Evolutionary conservation across 2,329 filamentous ascomycete species (phyloP), one percentile per base, ranked within the genome.

Genomic region (Chaetomium sp.): DNA sequence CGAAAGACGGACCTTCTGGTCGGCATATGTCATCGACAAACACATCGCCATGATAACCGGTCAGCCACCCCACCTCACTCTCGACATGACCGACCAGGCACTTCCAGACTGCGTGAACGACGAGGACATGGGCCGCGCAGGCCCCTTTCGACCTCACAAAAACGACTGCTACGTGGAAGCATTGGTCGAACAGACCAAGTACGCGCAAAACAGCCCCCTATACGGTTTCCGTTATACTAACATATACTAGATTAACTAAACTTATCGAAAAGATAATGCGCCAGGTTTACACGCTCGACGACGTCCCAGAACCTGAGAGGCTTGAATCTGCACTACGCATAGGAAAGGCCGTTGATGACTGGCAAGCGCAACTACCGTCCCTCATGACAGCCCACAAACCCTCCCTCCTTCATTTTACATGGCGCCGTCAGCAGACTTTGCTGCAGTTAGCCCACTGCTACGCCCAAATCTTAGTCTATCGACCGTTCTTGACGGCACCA

Each of bases 21-120:
- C 83, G 35, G 83, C 85, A 0, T 90, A 89, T 70, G 84, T 81
- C 16, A 75, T 90, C 3, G 86, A 90, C 70, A 86, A 84, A 58
- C 89, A 90, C 66, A 78, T 90, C 13, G 86, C 86, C 62, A 83
- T 85, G 23, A 83, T 86, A 57, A 79, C 89, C 10, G 87, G 87
- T 1, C 78, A 87, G 21, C 87, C 87, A 1, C 75, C 83, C 19
- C 80, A 86, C 1, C 85, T 89, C 57, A 87, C 87, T 64, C 85
- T 89, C 56, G 86, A 88, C 53, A 86, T 88, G 62, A 87, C 89
- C 58, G 86, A 89, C 66, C 85, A 88, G 67, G 82, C 85, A 19
- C 74, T 87, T 16, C 87, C 87, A 0, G 76, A 78, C 8, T 75
- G 77, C 25, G 78, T 86, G 7, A 84, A 87, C 62, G 86, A 89